phyloP scores from a whole-genome alignment of 306 rosid genomes.

The Trifolium repens region DNA sequence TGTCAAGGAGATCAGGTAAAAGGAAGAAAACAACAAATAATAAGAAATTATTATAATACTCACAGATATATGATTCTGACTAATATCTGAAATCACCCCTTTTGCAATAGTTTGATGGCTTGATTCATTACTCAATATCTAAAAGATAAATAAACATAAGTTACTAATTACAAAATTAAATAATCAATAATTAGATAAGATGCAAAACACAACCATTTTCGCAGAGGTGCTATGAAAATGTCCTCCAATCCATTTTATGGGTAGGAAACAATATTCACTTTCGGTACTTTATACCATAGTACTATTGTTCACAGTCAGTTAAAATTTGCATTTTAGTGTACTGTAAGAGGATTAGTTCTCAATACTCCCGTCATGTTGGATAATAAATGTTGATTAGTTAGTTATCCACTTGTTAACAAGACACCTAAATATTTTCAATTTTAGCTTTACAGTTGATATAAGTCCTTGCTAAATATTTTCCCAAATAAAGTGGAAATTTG shows the following conservation, averaged over 20 bases:
- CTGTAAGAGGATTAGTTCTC: conserved; percentile 10
- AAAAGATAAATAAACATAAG: conserved; percentile 33
- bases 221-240: conserved; percentile 13
- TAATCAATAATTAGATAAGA: conserved; percentile 17
- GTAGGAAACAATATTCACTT: conserved; percentile 32
- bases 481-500: background rate
- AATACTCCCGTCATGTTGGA: background rate
- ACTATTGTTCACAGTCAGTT: background rate
- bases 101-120: conserved; percentile 70
- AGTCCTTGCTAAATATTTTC: background rate
- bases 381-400: background rate
- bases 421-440: background rate
- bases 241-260: conserved; percentile 20
- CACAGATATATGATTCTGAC: conserved; percentile 69
- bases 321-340: conserved; percentile 10
- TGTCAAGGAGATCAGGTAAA: conserved; percentile 1
- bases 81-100: conserved; percentile 74
- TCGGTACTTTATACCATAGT: conserved; percentile 3
- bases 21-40: background rate
- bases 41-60: conserved; percentile 49
- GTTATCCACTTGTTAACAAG: background rate
- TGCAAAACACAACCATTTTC: conserved; percentile 19
- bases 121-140: conserved; percentile 80
- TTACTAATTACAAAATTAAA: conserved; percentile 19
- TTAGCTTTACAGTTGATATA: background rate